phyloP scores from a whole-genome alignment of 371 early-diverging fungal genomes.

The Phascolomyces articulosus region DNA sequence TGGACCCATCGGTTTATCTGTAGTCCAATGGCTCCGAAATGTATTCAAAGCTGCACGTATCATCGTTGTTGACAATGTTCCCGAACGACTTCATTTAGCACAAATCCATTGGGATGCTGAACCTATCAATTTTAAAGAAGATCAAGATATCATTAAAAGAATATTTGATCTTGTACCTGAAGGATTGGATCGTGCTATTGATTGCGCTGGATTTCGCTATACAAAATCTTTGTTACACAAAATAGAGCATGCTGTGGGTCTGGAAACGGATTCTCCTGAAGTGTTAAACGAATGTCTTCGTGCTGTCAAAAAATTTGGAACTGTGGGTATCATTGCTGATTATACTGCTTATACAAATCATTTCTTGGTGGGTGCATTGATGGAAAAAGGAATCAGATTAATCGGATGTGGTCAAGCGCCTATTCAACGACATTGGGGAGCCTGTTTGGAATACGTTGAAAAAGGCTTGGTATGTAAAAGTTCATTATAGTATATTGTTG shows the following conservation, averaged over 20 bases:
- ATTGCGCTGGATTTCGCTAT: conserved; percentile 61
- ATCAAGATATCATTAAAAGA: conserved; percentile 41
- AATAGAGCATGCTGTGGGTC: conserved; percentile 49
- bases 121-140: conserved; percentile 45
- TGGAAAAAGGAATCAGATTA: conserved; percentile 63
- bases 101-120: conserved; percentile 46
- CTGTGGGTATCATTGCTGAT: conserved; percentile 53
- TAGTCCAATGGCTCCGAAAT: conserved; percentile 51
- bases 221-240: conserved; percentile 53
- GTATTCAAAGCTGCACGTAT: conserved; percentile 54
- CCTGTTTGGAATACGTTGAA: conserved; percentile 42
- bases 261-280: conserved; percentile 66
- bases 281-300: conserved; percentile 56
- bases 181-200: conserved; percentile 59
- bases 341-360: conserved; percentile 55
- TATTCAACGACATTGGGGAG: conserved; percentile 56
- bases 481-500: too few relatives aligned
- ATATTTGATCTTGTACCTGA: conserved; percentile 40
- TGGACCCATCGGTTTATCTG: conserved; percentile 64
- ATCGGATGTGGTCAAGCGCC: conserved; percentile 62
- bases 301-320: conserved; percentile 53
- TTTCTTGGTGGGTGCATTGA: conserved; percentile 61
- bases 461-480: conserved; percentile 18
- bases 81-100: conserved; percentile 52
- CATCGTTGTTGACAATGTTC: conserved; percentile 58